phyloP scores from a whole-genome alignment of 2,329 filamentous ascomycete species.

The Cladosporium sp. region DNA sequence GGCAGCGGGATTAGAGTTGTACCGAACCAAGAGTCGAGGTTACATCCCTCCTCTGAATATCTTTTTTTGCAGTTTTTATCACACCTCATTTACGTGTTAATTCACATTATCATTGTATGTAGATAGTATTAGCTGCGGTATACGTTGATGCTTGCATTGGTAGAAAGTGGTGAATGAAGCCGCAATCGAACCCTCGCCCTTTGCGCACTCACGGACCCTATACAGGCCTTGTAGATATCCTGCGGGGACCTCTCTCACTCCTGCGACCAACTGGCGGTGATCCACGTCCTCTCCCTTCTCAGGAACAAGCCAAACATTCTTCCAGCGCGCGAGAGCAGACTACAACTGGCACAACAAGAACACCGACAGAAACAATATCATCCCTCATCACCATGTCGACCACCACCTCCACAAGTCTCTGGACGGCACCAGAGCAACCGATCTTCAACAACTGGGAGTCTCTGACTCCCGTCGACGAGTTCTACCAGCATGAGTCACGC shows the following conservation, averaged over 20 bases:
- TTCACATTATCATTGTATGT: neutral
- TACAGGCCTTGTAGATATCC: neutral
- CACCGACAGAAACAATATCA: neutral
- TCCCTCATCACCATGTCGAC: neutral
- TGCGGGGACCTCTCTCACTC: neutral
- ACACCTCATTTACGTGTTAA: neutral
- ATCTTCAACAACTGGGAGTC: neutral
- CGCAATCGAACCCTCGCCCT: neutral
- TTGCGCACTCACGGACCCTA: neutral
- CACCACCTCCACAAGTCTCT: neutral
- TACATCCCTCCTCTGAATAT: neutral
- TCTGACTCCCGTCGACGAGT: neutral
- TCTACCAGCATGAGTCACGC: neutral
- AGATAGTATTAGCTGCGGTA: neutral
- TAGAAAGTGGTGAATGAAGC: neutral
- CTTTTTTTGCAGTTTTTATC: neutral
- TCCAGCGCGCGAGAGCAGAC: neutral
- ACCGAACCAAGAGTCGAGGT: neutral
- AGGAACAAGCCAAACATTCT: neutral
- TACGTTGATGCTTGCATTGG: neutral
- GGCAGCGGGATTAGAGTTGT: neutral
- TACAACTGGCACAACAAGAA: neutral
- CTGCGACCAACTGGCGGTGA: neutral
- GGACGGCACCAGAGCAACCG: neutral
- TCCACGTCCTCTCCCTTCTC: neutral